Base-by-base conservation (phyloP, 2,329 filamentous ascomycete species). In the Capronia americana region DNA sequence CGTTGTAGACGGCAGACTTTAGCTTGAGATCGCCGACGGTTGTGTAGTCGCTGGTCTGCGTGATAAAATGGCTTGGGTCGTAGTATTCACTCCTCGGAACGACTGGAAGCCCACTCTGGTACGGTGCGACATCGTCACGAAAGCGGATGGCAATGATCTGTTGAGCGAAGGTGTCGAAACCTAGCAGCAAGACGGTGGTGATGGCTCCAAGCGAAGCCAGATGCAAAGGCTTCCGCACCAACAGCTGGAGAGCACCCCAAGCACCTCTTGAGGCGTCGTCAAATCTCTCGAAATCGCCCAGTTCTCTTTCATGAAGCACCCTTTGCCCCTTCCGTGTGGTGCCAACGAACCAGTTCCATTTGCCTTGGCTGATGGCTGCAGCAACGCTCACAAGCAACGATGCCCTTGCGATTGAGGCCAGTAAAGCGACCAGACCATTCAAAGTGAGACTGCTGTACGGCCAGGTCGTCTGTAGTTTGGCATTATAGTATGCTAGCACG, bases 21-120 rank as follows among this genome's bases (percentile, higher is more conserved):
- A 53, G 5, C 23, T 53, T 5, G 20, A 53, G 26, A n/a, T 53
- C 48, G 14, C 48, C 48, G 23, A 53, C 48, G 14, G 23, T 17
- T 6, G 23, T 12, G 23, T 24, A 17, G 20, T 53, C 48, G 48
- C 48, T 53, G 8, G 20, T 26, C 14, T 26, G 20, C 11, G 48
- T 53, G 48, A 53, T 53, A 20, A 53, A 53, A 26, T 53, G 48
- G 26, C 48, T 53, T 23, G 48, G 48, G 48, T 53, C 48, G 20
- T 53, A 53, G 26, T 26, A 53, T 53, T 53, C 48, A 17, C 48
- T 53, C 26, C 48, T 24, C 26, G 48, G 20, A 53, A 53, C 48
- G 20, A 12, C 20, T 12, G 48, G 48, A 24, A 53, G 48, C 10
- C 26, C 26, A 12, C 26, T 28, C 26, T 53, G 48, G 10, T 14